Conservation (phyloP, 495 filamentous ascomycete genomes). For the Talaromyces liani region DNA sequence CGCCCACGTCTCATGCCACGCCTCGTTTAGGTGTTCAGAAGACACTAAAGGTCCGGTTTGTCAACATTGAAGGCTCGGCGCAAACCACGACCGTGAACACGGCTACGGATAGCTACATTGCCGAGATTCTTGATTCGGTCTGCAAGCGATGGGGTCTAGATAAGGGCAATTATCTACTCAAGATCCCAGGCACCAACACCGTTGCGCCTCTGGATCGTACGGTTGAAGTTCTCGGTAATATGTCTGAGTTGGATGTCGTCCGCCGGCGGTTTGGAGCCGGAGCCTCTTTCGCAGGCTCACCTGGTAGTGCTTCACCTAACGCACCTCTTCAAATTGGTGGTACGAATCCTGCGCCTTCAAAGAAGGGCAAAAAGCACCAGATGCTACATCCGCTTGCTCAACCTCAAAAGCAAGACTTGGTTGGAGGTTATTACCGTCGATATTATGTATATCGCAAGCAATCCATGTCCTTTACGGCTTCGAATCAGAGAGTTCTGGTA, state of each 20-base stretch:
- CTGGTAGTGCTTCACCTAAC: conserved; percentile 74
- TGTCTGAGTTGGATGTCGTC: conserved; percentile 78
- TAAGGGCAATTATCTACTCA: conserved; percentile 81
- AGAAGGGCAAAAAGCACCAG: conserved; percentile 62
- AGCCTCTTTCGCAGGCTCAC: conserved; percentile 68
- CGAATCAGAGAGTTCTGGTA: conserved; percentile 73
- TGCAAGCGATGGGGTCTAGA: conserved; percentile 86
- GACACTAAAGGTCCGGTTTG: conserved; percentile 77
- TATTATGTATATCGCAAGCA: conserved; percentile 91
- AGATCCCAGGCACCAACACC: conserved; percentile 76
- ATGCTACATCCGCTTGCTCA: conserved; percentile 72
- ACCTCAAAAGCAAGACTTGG: conserved; percentile 56
- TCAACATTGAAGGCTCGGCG: conserved; percentile 57
- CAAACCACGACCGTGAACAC: conserved; percentile 67
- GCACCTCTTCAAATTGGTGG: conserved; percentile 56
- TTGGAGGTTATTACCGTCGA: conserved; percentile 67
- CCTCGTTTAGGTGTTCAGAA: conserved; percentile 72
- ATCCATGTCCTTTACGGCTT: conserved; percentile 83
- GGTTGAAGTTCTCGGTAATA: conserved; percentile 78
- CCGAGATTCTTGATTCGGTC: conserved; percentile 84
- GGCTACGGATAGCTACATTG: conserved; percentile 89
- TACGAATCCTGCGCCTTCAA: conserved; percentile 28
- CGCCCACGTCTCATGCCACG: conserved; percentile 48
- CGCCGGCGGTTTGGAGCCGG: conserved; percentile 81
- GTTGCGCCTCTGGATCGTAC: conserved; percentile 80